A percentile compares a stretch with the other conserved stretches of the same genome.
phyloP scores from a whole-genome alignment of 805 yeast genomes.

The Yamadazyma phyllophila region DNA sequence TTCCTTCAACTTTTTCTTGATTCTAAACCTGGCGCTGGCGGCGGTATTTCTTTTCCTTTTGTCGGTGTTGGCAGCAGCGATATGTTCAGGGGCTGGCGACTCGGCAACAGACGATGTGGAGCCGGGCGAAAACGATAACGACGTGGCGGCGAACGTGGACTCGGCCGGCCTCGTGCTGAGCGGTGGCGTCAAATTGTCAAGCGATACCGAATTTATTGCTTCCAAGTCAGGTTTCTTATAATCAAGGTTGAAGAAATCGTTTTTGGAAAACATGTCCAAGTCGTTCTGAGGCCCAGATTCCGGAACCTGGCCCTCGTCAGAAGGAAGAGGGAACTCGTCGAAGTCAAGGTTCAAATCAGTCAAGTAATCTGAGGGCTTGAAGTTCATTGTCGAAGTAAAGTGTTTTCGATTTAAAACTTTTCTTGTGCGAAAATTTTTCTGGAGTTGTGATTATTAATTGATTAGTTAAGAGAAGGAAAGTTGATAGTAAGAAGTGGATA shows the following conservation, averaged over 20 bases:
- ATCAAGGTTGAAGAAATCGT: constrained; percentile 42
- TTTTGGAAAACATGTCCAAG: constrained; percentile 38
- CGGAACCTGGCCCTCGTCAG: neutral
- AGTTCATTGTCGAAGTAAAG: constrained; percentile 29
- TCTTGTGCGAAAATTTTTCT: neutral
- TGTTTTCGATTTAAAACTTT: neutral
- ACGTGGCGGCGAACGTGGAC: no score
- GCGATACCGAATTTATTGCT: neutral
- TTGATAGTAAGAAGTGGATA: no score
- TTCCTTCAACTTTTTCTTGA: constrained; percentile 88
- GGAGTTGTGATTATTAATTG: neutral
- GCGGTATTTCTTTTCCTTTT: constrained; percentile 88
- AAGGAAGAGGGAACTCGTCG: constrained; percentile 10
- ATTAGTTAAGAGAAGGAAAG: neutral
- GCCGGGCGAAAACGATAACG: no score
- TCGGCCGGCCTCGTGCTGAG: no score
- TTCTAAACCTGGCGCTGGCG: constrained; percentile 90
- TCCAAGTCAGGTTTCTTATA: constrained; percentile 16
- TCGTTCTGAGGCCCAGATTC: constrained; percentile 17
- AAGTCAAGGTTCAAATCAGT: constrained; percentile 40
- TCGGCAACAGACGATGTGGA: neutral
- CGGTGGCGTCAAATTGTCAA: neutral
- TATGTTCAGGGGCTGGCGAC: neutral
- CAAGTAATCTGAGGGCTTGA: constrained; percentile 41
- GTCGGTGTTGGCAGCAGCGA: constrained; percentile 47